Evolutionary conservation across 371 early-diverging fungal genomes (phyloP).

Genomic region (Capillidium rhysosporum): DNA sequence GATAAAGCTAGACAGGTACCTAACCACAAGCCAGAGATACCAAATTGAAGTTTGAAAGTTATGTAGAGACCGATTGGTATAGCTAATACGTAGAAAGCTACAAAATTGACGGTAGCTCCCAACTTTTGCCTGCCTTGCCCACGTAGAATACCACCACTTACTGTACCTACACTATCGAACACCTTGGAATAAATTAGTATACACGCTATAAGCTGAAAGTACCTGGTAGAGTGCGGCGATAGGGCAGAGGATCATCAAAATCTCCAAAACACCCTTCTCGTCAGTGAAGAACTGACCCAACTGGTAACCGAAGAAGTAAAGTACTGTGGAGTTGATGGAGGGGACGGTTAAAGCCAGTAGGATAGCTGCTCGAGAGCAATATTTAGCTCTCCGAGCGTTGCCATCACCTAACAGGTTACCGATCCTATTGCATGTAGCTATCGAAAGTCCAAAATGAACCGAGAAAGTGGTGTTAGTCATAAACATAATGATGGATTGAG

Average conservation of each 20-base stretch:
- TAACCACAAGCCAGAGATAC: constrained; percentile 44
- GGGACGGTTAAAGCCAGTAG: constrained; percentile 22
- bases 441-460: constrained; percentile 32
- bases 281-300: constrained; percentile 33
- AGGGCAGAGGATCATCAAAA: constrained; percentile 51
- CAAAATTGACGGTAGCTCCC: constrained; percentile 42
- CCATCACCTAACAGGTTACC: constrained; percentile 52
- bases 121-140: constrained; percentile 45
- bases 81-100: constrained; percentile 37
- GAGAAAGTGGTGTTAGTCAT: constrained; percentile 47
- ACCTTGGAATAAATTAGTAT: neutral
- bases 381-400: constrained; percentile 18
- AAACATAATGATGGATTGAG: constrained; percentile 63
- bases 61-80: constrained; percentile 39
- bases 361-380: constrained; percentile 22
- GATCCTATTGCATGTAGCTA: constrained; percentile 57
- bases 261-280: constrained; percentile 37
- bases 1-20: constrained; percentile 12
- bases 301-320: constrained; percentile 13
- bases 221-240: constrained; percentile 66
- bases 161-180: constrained; percentile 33
- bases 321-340: constrained; percentile 15
- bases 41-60: constrained; percentile 23
- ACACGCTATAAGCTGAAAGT: no score
- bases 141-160: constrained; percentile 49